Base-by-base conservation (phyloP, 2,329 filamentous ascomycete species). In the Dactylellina drechsleri region DNA sequence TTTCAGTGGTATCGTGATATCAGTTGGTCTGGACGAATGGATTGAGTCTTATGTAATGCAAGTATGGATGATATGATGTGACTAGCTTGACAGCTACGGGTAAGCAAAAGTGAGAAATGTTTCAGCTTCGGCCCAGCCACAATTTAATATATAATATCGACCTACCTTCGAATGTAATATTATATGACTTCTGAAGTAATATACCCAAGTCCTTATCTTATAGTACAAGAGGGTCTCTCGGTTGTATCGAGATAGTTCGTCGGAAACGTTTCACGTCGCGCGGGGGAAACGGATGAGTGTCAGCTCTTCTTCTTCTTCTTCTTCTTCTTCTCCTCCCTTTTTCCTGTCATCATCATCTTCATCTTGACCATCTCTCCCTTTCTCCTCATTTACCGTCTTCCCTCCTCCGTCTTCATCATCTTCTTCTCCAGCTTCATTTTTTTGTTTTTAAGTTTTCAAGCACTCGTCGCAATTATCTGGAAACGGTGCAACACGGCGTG, bases 251-350 rank as follows among this genome's bases (percentile, higher is more conserved):
- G 66, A 62, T 7, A 7, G 6, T 36, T 36, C 36, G 54, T 66
- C 50, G 68, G 68, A 73, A 73, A 74, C 70, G 62, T 67, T 74
- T 74, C 70, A 74, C 45, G 70, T 74, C 57, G 47, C 66, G 62
- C 31, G 57, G 31, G 50, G 53, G 16, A 16, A 26, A 58, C n/a
- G 26, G 47, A 61, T 70, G 66, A 56, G 57, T 56, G 49, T 57
- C 41, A 15, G 16, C 20, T 59, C 36, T 54, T 31, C 18, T 43
- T 20, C 6, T n/a, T 50, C 8, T 12, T 43, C 3, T 49, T 50
- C 18, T 50, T 43, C 43, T 43, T 61, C 57, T 49, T 13, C 4
- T 43, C 28, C 4, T 41, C 18, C 16, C 16, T n/a, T 7, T 52
- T 18, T 13, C 20, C 47, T 6, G 7, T 18, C 20, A 8, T 23